Conservation (phyloP, 106 monocot genomes). For the Dendrobium chrysotoxum region DNA sequence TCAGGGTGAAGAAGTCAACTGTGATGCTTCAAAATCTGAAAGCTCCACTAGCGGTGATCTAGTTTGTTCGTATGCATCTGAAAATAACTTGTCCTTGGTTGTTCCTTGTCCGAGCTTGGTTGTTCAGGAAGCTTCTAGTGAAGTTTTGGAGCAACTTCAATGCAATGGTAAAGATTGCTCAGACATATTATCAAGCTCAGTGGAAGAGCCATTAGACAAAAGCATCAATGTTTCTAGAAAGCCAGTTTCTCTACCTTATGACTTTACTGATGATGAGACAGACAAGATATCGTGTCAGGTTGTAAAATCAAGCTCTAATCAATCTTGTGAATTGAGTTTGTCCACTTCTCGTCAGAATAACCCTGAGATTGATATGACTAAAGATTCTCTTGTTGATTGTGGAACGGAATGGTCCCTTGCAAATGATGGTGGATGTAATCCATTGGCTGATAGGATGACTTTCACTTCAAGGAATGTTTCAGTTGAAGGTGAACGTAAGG, state of each 20-base stretch:
- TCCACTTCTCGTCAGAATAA: constrained; percentile 12
- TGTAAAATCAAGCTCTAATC: constrained; percentile 6
- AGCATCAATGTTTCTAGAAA: constrained; percentile 18
- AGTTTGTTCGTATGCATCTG: constrained; percentile 15
- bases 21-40: constrained; percentile 11
- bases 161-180: too few relatives aligned
- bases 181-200: not conserved
- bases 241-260: constrained; percentile 11
- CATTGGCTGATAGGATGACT: constrained; percentile 8
- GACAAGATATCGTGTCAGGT: constrained; percentile 1
- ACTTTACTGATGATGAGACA: constrained; percentile 9
- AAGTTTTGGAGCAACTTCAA: not conserved
- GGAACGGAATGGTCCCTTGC: constrained; percentile 11
- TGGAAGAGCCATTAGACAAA: not conserved
- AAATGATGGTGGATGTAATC: constrained; percentile 14
- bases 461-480: constrained; percentile 1
- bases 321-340: constrained; percentile 6
- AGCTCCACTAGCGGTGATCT: constrained; percentile 4
- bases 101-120: constrained; percentile 13
- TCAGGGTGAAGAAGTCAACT: constrained; percentile 14
- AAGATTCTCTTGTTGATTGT: constrained; percentile 15
- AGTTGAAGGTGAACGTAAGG: not conserved
- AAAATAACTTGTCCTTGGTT: constrained; percentile 4
- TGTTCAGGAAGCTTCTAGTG: not conserved
- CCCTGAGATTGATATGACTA: constrained; percentile 26